Evolutionary conservation across 257 asterid genomes (phyloP).

Genomic region (Solanum boliviense): DNA sequence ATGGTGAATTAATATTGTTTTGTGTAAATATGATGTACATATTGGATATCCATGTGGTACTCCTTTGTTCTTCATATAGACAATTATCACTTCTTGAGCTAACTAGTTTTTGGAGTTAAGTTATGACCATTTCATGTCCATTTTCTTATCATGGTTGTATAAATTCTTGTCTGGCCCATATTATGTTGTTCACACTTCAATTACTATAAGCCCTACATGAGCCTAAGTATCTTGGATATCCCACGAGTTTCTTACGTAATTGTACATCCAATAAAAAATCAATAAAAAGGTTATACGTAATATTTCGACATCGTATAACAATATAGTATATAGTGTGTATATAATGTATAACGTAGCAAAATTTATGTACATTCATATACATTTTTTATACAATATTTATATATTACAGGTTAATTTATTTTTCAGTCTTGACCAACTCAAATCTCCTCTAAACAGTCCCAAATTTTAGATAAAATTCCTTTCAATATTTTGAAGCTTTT

Average conservation of each 20-base stretch:
- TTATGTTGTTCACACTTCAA: not conserved
- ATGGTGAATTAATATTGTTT: not conserved
- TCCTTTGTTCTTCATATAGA: not conserved
- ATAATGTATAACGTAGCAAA: not conserved
- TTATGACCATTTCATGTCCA: fast-evolving
- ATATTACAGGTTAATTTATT: not conserved
- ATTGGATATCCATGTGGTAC: not conserved
- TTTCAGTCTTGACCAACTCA: not conserved
- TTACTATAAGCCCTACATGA: not conserved
- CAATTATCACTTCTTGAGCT: not conserved
- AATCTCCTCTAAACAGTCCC: no score
- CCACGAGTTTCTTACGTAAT: not conserved
- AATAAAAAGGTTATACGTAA: no score
- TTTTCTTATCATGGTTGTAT: not conserved
- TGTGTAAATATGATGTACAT: not conserved
- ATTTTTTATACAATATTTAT: no score
- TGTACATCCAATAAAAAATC: no score
- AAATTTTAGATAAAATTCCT: no score
- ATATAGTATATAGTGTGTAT: not conserved
- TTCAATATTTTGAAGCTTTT: no score
- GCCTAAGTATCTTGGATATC: not conserved
- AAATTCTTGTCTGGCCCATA: not conserved
- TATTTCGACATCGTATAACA: no score
- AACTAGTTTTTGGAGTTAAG: not conserved
- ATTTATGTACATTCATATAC: not conserved